Conservation (phyloP, 768 basidiomycete species). For the Termitomyces titanicus region DNA sequence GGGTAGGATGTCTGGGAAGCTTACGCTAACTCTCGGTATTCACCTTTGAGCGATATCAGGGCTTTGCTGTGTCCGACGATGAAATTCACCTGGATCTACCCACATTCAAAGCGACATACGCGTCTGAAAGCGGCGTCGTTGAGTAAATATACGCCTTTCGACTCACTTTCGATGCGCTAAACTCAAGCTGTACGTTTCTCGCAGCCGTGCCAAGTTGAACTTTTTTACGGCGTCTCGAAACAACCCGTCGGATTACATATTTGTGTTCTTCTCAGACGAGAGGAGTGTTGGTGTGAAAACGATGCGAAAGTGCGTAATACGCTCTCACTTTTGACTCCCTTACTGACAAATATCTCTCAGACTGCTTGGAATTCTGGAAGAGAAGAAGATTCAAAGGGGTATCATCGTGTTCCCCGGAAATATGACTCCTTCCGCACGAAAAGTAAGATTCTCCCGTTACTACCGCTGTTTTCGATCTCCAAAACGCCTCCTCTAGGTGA, state of each 20-base stretch:
- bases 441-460: conserved; percentile 46
- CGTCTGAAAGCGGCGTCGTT: conserved; percentile 67
- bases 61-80: conserved; percentile 90
- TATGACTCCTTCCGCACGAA: conserved; percentile 96
- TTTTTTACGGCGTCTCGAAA: conserved; percentile 79
- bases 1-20: conserved; percentile 50
- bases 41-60: conserved; percentile 45
- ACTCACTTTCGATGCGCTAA: conserved; percentile 17
- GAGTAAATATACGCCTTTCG: conserved; percentile 58
- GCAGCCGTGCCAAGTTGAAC: conserved; percentile 83
- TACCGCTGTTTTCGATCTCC: conserved; percentile 9
- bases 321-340: conserved; percentile 1
- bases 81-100: conserved; percentile 88
- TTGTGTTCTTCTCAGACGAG: conserved; percentile 95
- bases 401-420: conserved; percentile 94
- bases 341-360: conserved; percentile 35
- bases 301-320: conserved; percentile 82
- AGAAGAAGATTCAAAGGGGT: conserved; percentile 85
- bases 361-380: conserved; percentile 85
- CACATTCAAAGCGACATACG: conserved; percentile 72
- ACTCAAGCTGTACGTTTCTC: conserved; percentile 11
- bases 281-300: conserved; percentile 94
- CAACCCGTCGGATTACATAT: conserved; percentile 77
- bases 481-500: conserved; percentile 54
- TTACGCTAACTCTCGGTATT: conserved; percentile 18